Percentiles rank a stretch among this genome's conserved stretches.
Evolutionary conservation across 2,329 filamentous ascomycete species (phyloP).

Genomic region (Plenodomus biglobosus): DNA sequence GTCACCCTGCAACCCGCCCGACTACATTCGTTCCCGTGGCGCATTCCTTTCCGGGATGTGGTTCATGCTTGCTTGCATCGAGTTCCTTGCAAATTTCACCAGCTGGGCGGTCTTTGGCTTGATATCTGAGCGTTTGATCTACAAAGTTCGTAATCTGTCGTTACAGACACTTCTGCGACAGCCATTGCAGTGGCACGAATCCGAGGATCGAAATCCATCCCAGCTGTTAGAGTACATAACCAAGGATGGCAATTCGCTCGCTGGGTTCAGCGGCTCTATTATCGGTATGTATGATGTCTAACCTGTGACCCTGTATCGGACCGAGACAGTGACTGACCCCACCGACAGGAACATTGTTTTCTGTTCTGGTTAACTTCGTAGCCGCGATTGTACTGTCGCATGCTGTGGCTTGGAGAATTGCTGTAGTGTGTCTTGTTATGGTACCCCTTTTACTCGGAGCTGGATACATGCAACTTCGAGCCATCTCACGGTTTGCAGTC

Average conservation of each 20-base stretch:
- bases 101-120: conserved; percentile 62
- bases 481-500: conserved; percentile 62
- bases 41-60: conserved; percentile 60
- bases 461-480: conserved; percentile 68
- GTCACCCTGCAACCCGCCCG: conserved; percentile 55
- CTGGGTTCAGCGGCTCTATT: conserved; percentile 69
- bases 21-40: conserved; percentile 53
- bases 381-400: conserved; percentile 69
- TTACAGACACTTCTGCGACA: conserved; percentile 67
- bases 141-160: conserved; percentile 63
- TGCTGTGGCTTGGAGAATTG: conserved; percentile 75
- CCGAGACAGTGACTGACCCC: background rate
- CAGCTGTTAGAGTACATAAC: conserved; percentile 68
- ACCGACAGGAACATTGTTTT: conserved; percentile 57
- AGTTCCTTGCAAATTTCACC: conserved; percentile 62
- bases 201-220: conserved; percentile 62
- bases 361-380: conserved; percentile 67
- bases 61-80: conserved; percentile 62
- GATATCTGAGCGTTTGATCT: conserved; percentile 65
- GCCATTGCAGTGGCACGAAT: conserved; percentile 71
- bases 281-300: conserved; percentile 50
- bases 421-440: conserved; percentile 68
- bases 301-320: background rate
- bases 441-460: conserved; percentile 69
- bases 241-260: conserved; percentile 66